Conservation (phyloP, 2,329 filamentous ascomycete genomes). For the Apiospora sp. region DNA sequence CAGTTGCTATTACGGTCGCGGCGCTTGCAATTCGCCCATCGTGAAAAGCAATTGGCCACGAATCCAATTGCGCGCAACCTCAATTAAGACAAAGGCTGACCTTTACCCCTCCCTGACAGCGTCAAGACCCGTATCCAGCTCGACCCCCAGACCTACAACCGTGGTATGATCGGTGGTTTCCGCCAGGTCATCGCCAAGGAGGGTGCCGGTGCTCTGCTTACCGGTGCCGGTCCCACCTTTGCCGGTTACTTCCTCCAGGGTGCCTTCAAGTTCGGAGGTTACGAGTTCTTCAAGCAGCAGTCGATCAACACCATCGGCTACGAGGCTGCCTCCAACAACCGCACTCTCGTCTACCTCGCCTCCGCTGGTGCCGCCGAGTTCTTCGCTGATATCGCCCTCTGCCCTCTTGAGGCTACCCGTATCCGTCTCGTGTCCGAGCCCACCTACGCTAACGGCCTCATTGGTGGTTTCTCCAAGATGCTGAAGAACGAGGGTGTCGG, state of each 20-base stretch:
- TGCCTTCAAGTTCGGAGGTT: conserved; percentile 82
- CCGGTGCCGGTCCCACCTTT: conserved; percentile 75
- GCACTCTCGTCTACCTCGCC: conserved; percentile 72
- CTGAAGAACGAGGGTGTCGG: conserved; percentile 72
- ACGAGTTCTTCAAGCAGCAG: conserved; percentile 86
- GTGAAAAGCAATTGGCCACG: not conserved
- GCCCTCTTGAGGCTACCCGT: conserved; percentile 80
- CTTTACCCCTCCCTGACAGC: conserved; percentile 50
- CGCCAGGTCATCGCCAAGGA: conserved; percentile 74
- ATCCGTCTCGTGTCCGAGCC: conserved; percentile 80
- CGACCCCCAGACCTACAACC: conserved; percentile 78
- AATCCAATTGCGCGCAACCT: not conserved
- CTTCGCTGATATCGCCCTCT: conserved; percentile 72
- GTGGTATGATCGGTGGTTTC: conserved; percentile 76
- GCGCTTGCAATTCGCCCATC: not conserved
- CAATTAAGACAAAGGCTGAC: conserved; percentile 14
- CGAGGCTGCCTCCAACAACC: conserved; percentile 70
- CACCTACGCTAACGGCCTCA: conserved; percentile 72
- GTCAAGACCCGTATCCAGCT: conserved; percentile 85
- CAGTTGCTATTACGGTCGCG: not conserved
- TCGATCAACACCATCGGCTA: conserved; percentile 73
- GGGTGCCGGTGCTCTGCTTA: conserved; percentile 76
- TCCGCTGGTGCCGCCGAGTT: conserved; percentile 61
- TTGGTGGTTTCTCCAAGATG: conserved; percentile 75
- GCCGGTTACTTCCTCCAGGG: conserved; percentile 83